Conservation (phyloP, 768 basidiomycete genomes). For the Tylopilus cervinicoccineus region DNA sequence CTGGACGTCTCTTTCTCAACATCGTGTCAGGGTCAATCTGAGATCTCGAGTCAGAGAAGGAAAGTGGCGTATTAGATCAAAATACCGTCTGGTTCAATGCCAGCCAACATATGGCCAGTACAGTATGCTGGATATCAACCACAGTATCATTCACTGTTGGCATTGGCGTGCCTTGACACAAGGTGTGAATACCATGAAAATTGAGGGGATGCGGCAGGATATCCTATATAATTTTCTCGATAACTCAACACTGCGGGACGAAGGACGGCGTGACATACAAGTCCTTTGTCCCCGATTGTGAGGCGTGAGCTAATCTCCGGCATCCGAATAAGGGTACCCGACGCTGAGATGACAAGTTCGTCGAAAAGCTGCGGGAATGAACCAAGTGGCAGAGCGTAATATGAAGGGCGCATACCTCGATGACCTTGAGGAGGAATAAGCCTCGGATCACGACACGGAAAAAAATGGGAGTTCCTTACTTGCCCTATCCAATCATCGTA, state of each 20-base stretch:
- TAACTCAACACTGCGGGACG: slow-evolving; percentile 1
- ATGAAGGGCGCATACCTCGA: slow-evolving; percentile 54
- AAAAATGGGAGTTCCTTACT: slow-evolving; percentile 40
- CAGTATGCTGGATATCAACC: slow-evolving; percentile 68
- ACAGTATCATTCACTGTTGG: slow-evolving; percentile 56
- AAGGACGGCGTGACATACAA: slow-evolving; percentile 40
- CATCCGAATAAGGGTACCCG: slow-evolving; percentile 63
- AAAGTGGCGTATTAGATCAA: background rate
- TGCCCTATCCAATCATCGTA: slow-evolving; percentile 89
- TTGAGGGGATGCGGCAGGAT: slow-evolving; percentile 55
- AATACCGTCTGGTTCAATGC: slow-evolving; percentile 83
- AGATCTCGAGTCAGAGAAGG: background rate
- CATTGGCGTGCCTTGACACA: slow-evolving; percentile 41
- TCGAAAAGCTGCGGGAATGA: slow-evolving; percentile 64
- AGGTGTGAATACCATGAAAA: slow-evolving; percentile 44
- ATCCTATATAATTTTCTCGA: slow-evolving; percentile 41
- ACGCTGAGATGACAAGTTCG: slow-evolving; percentile 70
- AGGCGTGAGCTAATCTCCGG: slow-evolving; percentile 77
- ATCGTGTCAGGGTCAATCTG: slow-evolving; percentile 63
- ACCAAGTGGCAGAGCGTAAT: slow-evolving; percentile 2
- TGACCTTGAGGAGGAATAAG: slow-evolving; percentile 43
- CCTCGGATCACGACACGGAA: slow-evolving; percentile 3
- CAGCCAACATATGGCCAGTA: slow-evolving; percentile 81
- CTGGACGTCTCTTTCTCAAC: slow-evolving; percentile 58
- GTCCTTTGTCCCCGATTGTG: slow-evolving; percentile 69